phyloP scores from a whole-genome alignment of 768 basidiomycete species.

The Serendipita sp. region DNA sequence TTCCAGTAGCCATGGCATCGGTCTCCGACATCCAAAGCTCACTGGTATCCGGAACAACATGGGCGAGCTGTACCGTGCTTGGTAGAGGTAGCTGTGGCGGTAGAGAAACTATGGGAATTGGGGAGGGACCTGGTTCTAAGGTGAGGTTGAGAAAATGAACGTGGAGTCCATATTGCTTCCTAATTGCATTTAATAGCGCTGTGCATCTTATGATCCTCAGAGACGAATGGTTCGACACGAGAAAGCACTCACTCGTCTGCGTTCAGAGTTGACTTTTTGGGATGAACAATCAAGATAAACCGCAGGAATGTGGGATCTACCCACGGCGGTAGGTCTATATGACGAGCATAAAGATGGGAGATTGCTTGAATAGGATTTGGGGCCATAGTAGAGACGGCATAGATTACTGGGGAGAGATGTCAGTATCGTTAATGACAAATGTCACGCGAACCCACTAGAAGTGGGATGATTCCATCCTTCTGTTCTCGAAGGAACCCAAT shows the following conservation, averaged over 20 bases:
- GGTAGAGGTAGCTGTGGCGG: constrained; percentile 50
- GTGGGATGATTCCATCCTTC: constrained; percentile 85
- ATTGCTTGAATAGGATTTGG: constrained; percentile 70
- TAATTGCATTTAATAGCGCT: constrained; percentile 71
- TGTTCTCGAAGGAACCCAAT: constrained; percentile 47
- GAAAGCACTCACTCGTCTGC: constrained; percentile 56
- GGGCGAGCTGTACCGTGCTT: constrained; percentile 46
- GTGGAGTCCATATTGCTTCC: constrained; percentile 72
- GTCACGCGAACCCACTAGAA: constrained; percentile 35
- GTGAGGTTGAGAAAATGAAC: constrained; percentile 49
- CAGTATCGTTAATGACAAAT: constrained; percentile 6
- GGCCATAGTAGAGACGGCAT: constrained; percentile 67
- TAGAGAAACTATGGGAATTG: constrained; percentile 23
- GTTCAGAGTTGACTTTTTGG: constrained; percentile 46
- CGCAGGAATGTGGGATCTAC: constrained; percentile 55
- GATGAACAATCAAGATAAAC: constrained; percentile 66
- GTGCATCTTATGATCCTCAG: constrained; percentile 33
- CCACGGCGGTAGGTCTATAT: constrained; percentile 59
- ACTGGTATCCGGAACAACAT: constrained; percentile 39
- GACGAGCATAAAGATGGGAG: constrained; percentile 51
- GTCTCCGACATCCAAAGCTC: constrained; percentile 40
- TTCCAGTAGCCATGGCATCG: constrained; percentile 59
- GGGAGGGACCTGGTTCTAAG: constrained; percentile 16
- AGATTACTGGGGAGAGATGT: constrained; percentile 37
- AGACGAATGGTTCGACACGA: background rate